Evolutionary conservation across 1,284 basidiomycete genomes (phyloP).

Genomic region (Leccinum angustisporum): DNA sequence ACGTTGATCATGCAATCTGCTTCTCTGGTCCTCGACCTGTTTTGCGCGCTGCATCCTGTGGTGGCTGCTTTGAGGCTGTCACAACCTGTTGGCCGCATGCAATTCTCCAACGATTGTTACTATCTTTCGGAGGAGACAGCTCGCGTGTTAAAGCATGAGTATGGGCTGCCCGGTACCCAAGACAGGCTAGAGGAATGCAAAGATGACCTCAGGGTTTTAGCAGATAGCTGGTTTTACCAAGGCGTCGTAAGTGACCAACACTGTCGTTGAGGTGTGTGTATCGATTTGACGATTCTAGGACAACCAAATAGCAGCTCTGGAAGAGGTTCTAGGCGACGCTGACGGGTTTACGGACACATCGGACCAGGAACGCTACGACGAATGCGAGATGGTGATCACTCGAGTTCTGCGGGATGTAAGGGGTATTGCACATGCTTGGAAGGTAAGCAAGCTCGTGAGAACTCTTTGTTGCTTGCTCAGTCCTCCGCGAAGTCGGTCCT

Average conservation of each 20-base stretch:
- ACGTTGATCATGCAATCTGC: conserved; percentile 59
- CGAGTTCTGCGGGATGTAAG: conserved; percentile 69
- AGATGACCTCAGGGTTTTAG: conserved; percentile 49
- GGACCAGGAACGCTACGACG: conserved; percentile 75
- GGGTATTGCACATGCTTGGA: conserved; percentile 65
- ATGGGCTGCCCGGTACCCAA: conserved; percentile 34
- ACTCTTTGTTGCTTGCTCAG: conserved; percentile 8
- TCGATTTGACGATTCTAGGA: conserved; percentile 21
- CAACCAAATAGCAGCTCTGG: conserved; percentile 15
- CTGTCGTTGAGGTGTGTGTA: not conserved
- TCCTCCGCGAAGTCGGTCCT: conserved; percentile 49
- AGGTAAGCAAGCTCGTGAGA: conserved; percentile 50
- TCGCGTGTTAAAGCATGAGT: conserved; percentile 35
- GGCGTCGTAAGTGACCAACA: conserved; percentile 52
- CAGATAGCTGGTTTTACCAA: conserved; percentile 67
- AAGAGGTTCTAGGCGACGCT: conserved; percentile 52
- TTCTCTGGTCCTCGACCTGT: conserved; percentile 75
- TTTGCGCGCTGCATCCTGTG: conserved; percentile 80
- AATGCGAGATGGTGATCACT: conserved; percentile 73
- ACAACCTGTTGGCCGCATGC: conserved; percentile 65
- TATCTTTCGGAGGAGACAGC: conserved; percentile 61
- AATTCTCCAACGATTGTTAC: conserved; percentile 84
- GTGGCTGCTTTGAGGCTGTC: conserved; percentile 56
- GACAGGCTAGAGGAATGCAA: conserved; percentile 52
- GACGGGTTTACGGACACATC: conserved; percentile 73